phyloP scores from a whole-genome alignment of 345 rosid species.

The Punica granatum region DNA sequence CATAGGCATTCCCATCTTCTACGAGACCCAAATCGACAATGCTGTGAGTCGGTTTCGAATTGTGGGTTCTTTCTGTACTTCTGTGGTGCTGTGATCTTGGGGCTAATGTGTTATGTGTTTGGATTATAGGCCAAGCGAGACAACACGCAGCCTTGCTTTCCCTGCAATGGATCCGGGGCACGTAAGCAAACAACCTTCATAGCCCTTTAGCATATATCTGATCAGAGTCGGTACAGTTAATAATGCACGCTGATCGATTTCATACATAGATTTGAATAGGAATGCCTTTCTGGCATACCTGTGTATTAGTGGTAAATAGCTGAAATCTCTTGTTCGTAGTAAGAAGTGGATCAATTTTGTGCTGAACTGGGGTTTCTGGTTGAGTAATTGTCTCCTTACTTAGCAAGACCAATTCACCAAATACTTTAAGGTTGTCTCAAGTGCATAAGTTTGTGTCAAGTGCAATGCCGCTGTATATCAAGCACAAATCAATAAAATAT shows the following conservation, averaged over 20 bases:
- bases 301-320: no score
- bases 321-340: no score
- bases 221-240: neutral
- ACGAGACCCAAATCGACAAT: slow-evolving; percentile 76
- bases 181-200: slow-evolving; percentile 40
- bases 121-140: slow-evolving; percentile 60
- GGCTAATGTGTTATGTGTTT: neutral
- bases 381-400: no score
- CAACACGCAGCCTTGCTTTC: slow-evolving; percentile 91
- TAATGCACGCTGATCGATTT: neutral
- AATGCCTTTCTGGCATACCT: neutral
- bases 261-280: neutral
- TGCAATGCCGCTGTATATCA: neutral
- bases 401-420: neutral
- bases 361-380: no score
- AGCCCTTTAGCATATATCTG: neutral
- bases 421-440: neutral
- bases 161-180: slow-evolving; percentile 87
- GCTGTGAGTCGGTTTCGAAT: slow-evolving; percentile 38
- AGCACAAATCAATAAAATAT: neutral
- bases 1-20: slow-evolving; percentile 77
- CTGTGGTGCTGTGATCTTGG: neutral
- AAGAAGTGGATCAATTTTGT: no score
- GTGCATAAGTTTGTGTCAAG: no score
- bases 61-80: neutral